A percentile compares a stretch with the other conserved stretches of the same genome.
These are phyloP conservation scores for Protea cynaroides DNA, from an alignment of 164 flowering plant species.

Conservation along the genomic window DNA sequence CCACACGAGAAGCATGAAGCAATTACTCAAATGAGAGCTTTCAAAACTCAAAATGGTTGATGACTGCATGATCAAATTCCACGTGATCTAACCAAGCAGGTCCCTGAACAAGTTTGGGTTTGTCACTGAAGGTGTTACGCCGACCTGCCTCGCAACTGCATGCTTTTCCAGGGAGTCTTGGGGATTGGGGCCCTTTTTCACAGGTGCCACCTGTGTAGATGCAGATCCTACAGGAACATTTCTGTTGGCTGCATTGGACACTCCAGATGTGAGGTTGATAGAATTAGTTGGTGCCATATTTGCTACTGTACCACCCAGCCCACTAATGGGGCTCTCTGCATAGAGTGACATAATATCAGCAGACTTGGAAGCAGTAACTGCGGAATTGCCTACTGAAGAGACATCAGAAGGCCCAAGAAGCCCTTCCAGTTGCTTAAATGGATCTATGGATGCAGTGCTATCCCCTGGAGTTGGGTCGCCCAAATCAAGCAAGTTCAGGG, in stretches of 20 bases:
- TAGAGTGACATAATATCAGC: constrained; percentile 53
- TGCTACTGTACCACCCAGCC: constrained; percentile 16
- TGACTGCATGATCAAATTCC: not conserved
- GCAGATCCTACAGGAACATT: constrained; percentile 22
- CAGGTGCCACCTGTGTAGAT: constrained; percentile 13
- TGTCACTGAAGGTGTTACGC: constrained; percentile 78
- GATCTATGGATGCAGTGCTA: constrained; percentile 44
- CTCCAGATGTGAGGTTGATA: constrained; percentile 23
- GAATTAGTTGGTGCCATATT: constrained; percentile 16
- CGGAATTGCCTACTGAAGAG: constrained; percentile 18
- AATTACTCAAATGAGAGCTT: not conserved
- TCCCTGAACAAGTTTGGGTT: constrained; percentile 92
- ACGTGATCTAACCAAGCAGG: constrained; percentile 56
- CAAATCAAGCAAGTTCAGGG: constrained; percentile 83
- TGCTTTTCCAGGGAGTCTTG: constrained; percentile 74
- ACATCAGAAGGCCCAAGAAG: constrained; percentile 47
- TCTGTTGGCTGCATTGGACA: constrained; percentile 16
- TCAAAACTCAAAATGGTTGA: not conserved
- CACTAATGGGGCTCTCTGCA: constrained; percentile 32
- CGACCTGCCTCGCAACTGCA: constrained; percentile 88
- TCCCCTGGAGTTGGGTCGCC: constrained; percentile 46
- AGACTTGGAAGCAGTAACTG: constrained; percentile 21
- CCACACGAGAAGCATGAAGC: not conserved
- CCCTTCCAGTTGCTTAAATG: constrained; percentile 85
- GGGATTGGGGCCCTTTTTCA: constrained; percentile 65